Base-by-base conservation (phyloP, 1,139 yeast genomes). In the Yamadazyma kanchanaburiensis region DNA sequence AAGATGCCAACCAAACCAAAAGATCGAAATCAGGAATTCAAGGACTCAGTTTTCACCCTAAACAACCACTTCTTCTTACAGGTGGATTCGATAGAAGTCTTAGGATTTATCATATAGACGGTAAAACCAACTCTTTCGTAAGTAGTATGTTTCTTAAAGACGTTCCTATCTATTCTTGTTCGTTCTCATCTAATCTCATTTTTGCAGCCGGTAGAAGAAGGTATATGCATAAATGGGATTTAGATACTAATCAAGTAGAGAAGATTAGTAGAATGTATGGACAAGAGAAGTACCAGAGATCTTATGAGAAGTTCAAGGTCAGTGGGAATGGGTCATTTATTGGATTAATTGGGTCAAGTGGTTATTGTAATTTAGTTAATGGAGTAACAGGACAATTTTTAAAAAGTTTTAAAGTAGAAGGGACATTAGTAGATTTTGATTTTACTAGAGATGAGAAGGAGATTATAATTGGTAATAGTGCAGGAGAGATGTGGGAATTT, bases 401-500 rank as follows among this genome's bases (percentile, higher is more conserved):
- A 13, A 74, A 78, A 28, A 95, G 91, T 2, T 87, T 87, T 50
- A 91, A 91, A 53, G 72, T 88, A 21, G 96, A 91, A 54, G 96
- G 95, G 4, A 78, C 80, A 2, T 58, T 80, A 19, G 73, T 82
- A 22, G 98, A 91, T 54, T 77, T 89, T 48, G 94, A 79, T 27
- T 85, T 89, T 71, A 49, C 74, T 20, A 45, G 45, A 16, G 80
- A 81, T 33, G 80, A 78, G 35, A 55, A 69, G 1, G 52, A 68
- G 12, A 53, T 85, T 15, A 58, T 84, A 11, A 78, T 85, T 15
- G 75, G 80, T 13, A 89, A 84, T 49, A 68, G 80, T 1, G 72
- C 76, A n/a, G 97, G 97, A 24, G 94, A 87, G 39, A 74, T 91
- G 3, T 89, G 95, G 94, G 96, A 88, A 46, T 94, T 86, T 62